These are phyloP conservation scores for Yarrowia hollandica DNA, from an alignment of 805 yeast species.

Conservation along the genomic window DNA sequence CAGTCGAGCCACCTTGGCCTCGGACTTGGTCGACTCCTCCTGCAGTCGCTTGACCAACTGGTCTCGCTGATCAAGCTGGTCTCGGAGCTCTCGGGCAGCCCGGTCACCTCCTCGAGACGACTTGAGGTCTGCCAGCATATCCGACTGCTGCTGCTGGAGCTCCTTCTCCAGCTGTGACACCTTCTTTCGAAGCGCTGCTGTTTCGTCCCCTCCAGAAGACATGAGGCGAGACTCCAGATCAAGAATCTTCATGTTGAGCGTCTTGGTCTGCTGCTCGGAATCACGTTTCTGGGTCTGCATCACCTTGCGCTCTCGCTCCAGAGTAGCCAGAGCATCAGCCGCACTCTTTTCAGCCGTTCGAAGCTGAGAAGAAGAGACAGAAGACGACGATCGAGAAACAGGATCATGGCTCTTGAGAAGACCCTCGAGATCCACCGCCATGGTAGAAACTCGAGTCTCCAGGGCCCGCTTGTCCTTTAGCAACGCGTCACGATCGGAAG, in stretches of 20 bases:
- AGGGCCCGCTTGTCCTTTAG: conserved; percentile 51
- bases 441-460: conserved; percentile 48
- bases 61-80: conserved; percentile 38
- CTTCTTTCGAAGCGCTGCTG: conserved; percentile 16
- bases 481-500: conserved; percentile 62
- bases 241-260: conserved; percentile 34
- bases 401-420: conserved; percentile 14
- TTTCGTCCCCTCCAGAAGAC: not conserved
- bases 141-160: conserved; percentile 32
- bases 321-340: conserved; percentile 11
- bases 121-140: conserved; percentile 33
- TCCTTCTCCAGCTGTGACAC: conserved; percentile 36
- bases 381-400: not conserved
- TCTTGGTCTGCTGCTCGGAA: conserved; percentile 42
- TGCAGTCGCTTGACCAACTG: conserved; percentile 40
- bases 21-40: conserved; percentile 55
- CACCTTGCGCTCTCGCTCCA: conserved; percentile 32
- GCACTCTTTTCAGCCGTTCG: not conserved
- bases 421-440: conserved; percentile 37
- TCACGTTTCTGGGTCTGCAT: conserved; percentile 20
- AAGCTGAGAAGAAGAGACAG: not conserved
- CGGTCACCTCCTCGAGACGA: conserved; percentile 35
- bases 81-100: conserved; percentile 35
- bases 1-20: conserved; percentile 48
- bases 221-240: conserved; percentile 35